Percentiles rank a stretch among this genome's conserved stretches.
These are phyloP conservation scores for Rhodomyrtus psidioides DNA, from an alignment of 441 rosid genomes.

Conservation along the genomic window DNA sequence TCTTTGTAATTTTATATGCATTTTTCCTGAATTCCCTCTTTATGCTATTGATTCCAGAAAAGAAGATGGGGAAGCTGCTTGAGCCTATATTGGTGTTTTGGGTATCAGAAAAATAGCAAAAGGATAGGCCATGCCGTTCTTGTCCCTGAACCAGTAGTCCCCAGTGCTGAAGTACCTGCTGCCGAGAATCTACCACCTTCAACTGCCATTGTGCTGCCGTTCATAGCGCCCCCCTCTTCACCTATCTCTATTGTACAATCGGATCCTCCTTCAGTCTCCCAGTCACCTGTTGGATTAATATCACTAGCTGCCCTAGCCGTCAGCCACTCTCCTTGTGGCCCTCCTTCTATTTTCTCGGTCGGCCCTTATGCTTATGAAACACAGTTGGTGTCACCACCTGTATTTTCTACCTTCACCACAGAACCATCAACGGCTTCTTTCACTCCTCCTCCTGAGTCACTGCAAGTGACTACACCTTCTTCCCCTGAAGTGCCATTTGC, in stretches of 20 bases:
- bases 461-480: constrained; percentile 74
- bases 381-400: constrained; percentile 90
- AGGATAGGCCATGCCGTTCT: constrained; percentile 83
- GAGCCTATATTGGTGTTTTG: constrained; percentile 76
- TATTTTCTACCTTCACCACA: constrained; percentile 83
- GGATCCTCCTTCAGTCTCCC: constrained; percentile 77
- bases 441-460: constrained; percentile 91
- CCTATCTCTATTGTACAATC: constrained; percentile 91
- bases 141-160: constrained; percentile 46
- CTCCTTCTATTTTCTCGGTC: constrained; percentile 60
- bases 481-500: constrained; percentile 98
- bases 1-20: not conserved
- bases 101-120: constrained; percentile 64
- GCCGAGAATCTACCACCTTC: constrained; percentile 38
- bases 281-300: constrained; percentile 63
- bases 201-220: constrained; percentile 51
- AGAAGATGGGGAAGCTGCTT: constrained; percentile 86
- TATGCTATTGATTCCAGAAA: constrained; percentile 37
- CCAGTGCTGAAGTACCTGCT: constrained; percentile 33
- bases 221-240: constrained; percentile 96
- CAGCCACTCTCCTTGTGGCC: constrained; percentile 61
- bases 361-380: constrained; percentile 98
- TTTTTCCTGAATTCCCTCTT: not conserved
- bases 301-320: constrained; percentile 48
- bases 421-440: constrained; percentile 91